Evolutionary conservation across 495 filamentous ascomycete genomes (phyloP).

Genomic region (Penicillium flavigenum): DNA sequence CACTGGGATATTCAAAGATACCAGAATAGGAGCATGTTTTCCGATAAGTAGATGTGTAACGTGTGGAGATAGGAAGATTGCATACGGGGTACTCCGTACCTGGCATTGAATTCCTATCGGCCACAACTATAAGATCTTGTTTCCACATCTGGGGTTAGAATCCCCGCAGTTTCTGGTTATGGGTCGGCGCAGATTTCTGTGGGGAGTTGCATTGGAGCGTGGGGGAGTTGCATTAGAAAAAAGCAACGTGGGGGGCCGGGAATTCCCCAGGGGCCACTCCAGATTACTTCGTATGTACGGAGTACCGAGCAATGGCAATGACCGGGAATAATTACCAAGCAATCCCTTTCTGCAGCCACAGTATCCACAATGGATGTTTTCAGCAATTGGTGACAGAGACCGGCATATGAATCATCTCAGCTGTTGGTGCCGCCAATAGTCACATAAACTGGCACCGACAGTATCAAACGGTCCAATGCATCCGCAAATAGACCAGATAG

Average conservation of each 20-base stretch:
- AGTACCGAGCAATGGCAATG: background rate
- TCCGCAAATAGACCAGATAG: background rate
- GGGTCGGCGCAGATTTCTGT: background rate
- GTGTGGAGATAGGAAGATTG: background rate
- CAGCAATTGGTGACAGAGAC: background rate
- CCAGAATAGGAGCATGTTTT: background rate
- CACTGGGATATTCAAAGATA: background rate
- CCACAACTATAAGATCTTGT: background rate
- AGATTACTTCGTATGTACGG: no score
- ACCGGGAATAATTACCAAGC: background rate
- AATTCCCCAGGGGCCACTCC: background rate
- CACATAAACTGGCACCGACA: background rate
- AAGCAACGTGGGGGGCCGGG: background rate
- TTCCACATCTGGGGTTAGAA: background rate
- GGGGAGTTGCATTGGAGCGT: background rate
- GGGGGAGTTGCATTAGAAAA: background rate
- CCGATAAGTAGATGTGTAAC: background rate
- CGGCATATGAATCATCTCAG: background rate
- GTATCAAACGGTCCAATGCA: background rate
- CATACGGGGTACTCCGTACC: no score
- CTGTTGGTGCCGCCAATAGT: background rate
- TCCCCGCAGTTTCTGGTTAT: background rate
- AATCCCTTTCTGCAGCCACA: background rate
- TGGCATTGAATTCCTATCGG: background rate
- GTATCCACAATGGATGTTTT: background rate